These are phyloP conservation scores for Lactarius pseudohatsudake DNA, from an alignment of 768 basidiomycete genomes.

Conservation along the genomic window DNA sequence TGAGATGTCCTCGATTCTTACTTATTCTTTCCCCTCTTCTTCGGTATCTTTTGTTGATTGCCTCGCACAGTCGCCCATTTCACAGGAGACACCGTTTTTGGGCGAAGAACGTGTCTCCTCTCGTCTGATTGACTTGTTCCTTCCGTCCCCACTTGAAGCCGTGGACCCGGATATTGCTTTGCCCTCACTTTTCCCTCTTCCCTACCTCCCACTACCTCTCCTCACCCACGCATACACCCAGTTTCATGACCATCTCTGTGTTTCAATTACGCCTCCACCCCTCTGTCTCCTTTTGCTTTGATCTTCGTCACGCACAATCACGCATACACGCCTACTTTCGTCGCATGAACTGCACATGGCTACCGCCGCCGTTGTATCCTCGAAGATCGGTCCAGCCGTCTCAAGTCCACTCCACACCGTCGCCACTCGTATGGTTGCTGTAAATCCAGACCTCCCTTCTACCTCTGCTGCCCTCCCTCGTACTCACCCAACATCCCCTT, in stretches of 20 bases:
- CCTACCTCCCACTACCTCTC: not conserved
- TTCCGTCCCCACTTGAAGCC: not conserved
- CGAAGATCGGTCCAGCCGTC: constrained; percentile 40
- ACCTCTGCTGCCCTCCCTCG: not conserved
- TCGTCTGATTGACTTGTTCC: constrained; percentile 4
- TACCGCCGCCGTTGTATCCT: constrained; percentile 42
- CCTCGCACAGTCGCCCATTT: not conserved
- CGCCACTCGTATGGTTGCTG: constrained; percentile 36
- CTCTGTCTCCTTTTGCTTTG: not conserved
- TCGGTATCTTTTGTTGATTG: not conserved
- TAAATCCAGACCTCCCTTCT: not conserved
- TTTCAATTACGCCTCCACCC: not conserved
- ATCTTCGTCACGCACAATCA: not conserved
- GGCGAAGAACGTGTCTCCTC: not conserved
- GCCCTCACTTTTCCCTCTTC: not conserved
- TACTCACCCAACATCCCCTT: not conserved
- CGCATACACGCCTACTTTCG: not conserved
- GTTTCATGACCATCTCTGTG: not conserved
- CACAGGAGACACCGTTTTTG: not conserved
- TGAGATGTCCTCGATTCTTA: not conserved
- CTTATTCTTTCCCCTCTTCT: not conserved
- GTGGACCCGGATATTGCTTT: not conserved
- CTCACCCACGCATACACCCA: not conserved
- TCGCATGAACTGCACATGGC: constrained; percentile 43
- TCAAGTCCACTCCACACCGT: constrained; percentile 49